Base-by-base conservation (phyloP, 2,329 filamentous ascomycete species). In the Geosmithia putterillii region DNA sequence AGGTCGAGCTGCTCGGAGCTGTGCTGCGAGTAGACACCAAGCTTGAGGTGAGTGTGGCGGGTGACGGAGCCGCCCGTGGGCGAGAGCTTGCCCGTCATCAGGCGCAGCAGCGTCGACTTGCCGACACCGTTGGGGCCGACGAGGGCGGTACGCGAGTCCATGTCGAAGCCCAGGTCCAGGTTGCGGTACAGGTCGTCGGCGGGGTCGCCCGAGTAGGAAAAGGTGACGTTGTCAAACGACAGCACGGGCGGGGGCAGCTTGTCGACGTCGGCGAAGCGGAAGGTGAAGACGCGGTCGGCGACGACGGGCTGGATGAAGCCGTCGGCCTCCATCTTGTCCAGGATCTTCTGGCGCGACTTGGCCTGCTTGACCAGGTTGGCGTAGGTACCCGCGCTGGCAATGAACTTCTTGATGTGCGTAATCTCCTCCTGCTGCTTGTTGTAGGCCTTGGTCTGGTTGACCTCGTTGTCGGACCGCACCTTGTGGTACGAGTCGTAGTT, bases 241-340 rank as follows among this genome's bases (percentile, higher is more conserved):
- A 98, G 71, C 39, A 98, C 92, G 35, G 92, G 92, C 43, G 92
- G 94, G 12, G 92, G 92, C n/a, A 98, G 82, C 76, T 98, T 98
- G 63, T 98, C 92, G 43, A 96, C 92, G 58, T 96, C 89, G 53
- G 92, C 92, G 65, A 98, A 98, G 58, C 90, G 83, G 83, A 98
- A 98, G 46, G 83, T 90, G 71, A 98, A 98, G 59, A 95, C 83
- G 48, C 80, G 78, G 68, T 98, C 92, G 50, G 78, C 68, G 44
- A 74, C 67, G 49, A 98, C 88, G 45, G 87, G 86, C 68, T 98
- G 83, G 61, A 98, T 96, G 67, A 96, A 92, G 53, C 92, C 92
- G 58, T 98, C 92, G 55, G 94, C 92, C 76, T 96, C 90, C 92
- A 98, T 98, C 82, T 98, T 98, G 78, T 98, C 92, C 53, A 96